Base-by-base conservation (phyloP, 495 filamentous ascomycete species). In the Aspergillus biplanus region DNA sequence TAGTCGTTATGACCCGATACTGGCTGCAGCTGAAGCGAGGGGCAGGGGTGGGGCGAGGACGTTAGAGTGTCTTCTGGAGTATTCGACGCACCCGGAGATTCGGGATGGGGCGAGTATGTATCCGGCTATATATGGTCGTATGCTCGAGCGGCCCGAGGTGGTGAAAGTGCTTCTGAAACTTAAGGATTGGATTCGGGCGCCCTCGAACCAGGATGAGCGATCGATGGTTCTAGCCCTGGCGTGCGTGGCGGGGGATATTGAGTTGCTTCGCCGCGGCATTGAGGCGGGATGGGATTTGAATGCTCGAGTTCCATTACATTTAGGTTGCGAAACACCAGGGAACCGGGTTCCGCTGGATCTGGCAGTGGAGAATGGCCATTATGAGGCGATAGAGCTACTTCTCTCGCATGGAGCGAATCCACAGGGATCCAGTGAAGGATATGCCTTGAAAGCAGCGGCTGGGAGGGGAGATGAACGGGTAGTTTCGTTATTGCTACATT, bases 381-480 rank as follows among this genome's bases (percentile, higher is more conserved):
- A 32, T 3, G 37, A 57, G 7, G 6, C 31, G 37, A 3, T 46
- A 39, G 37, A 5, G 34, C 37, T 15, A n/a, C 39, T 32, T 6
- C 21, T 7, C 32, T 32, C n/a, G 35, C 37, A 31, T 35, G 35
- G 8, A 18, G 55, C 31, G n/a, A 39, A 27, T 27, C 21, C 21
- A 27, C 21, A 27, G 21, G 21, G 21, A 27, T 27, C 21, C 21
- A 27, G 21, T 27, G 21, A 27, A 27, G 21, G 21, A 27, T 8
- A 18, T 57, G 6, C 55, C 3, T 15, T 57, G 37, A 42, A 44
- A 12, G 37, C 37, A 27, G 55, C 55, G 13, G 55, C 37, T 31
- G 35, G 34, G 3, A 4, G 8, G 5, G 37, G 37, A 7, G n/a
- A 57, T 16, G 7, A 46, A 0, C 16, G 32, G 35, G 31, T 42